phyloP scores from a whole-genome alignment of 139 green algal species.

The Chlorella sp. region DNA sequence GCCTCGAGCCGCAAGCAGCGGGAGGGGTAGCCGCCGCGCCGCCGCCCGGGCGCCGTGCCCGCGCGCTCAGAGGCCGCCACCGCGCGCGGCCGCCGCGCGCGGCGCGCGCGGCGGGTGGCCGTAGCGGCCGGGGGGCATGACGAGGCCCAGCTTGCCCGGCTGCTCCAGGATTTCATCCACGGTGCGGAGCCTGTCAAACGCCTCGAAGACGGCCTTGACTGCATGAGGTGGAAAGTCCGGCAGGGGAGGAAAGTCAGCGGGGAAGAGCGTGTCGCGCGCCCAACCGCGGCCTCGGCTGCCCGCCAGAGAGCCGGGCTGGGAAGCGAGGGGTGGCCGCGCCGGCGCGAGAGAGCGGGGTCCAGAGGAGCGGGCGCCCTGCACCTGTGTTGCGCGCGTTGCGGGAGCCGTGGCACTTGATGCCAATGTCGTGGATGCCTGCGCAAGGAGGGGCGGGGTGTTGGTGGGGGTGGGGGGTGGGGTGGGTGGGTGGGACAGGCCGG shows the following conservation, averaged over 20 bases:
- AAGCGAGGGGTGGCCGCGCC: background rate
- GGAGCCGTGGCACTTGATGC: constrained; percentile 45
- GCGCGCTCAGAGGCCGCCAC: too few relatives aligned
- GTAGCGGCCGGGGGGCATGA: constrained; percentile 35
- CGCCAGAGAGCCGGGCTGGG: background rate
- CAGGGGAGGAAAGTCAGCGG: too few relatives aligned
- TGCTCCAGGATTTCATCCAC: constrained; percentile 24
- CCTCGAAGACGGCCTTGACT: constrained; percentile 49
- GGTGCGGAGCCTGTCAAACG: constrained; percentile 32
- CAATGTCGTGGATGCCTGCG: constrained; percentile 45
- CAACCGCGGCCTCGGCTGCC: background rate
- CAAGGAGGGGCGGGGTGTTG: too few relatives aligned
- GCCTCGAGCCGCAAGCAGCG: too few relatives aligned
- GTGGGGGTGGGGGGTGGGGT: too few relatives aligned
- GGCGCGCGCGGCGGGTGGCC: too few relatives aligned
- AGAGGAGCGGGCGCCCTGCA: background rate
- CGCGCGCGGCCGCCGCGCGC: too few relatives aligned
- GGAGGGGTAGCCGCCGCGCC: too few relatives aligned
- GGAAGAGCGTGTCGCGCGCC: background rate
- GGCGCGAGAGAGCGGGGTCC: background rate
- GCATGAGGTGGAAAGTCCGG: background rate
- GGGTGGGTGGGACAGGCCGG: too few relatives aligned
- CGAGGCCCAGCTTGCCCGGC: constrained; percentile 9
- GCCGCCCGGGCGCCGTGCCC: too few relatives aligned
- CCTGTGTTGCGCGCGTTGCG: constrained; percentile 37